Base-by-base conservation (phyloP, 2,329 filamentous ascomycete genomes). In the Nakataea oryzae region DNA sequence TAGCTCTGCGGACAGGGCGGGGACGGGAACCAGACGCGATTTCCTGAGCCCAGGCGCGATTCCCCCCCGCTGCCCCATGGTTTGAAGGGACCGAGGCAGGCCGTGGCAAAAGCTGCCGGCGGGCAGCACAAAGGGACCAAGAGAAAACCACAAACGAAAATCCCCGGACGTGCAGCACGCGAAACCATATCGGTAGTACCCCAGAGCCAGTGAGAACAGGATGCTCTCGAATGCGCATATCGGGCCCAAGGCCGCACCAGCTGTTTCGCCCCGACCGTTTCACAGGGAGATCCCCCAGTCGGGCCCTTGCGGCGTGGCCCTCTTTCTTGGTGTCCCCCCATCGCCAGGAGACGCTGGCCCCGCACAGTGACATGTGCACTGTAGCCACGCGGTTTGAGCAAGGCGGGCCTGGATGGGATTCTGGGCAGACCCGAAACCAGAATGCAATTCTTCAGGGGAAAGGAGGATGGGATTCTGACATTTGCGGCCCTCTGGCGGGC, bases 361-460 rank as follows among this genome's bases (percentile, higher is more conserved):
- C 41, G 24, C 41, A 50, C 41, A 50, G 41, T 50, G 21, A n/a
- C 7, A 9, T 50, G 41, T 21, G 3, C 34, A 17, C 12, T 3
- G 14, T 17, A 41, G 34, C 21, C 21, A 50, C 41, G 21, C 21
- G 21, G 41, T 50, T 59, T 59, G 58, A 60, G 47, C 41, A 17
- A 50, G 21, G 21, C 21, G 47, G n/a, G 28, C 41, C 50, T 54
- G 17, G 47, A 60, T 60, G 59, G 59, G 59, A 60, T 60, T 60
- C 29, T 54, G 26, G n/a, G 32, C 32, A 54, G 26, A 59, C 58
- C 41, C 58, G 58, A 60, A 60, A 60, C 59, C 41, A 60, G 59
- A n/a, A 60, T 60, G 59, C 59, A 28, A 60, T 60, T 60, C 14
- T 55, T n/a, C n/a, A 47, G 21, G 41, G 24, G 54, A 17, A 12